Evolutionary conservation across 139 green algal genomes (phyloP).

Genomic region (Coccomyxa sp.): DNA sequence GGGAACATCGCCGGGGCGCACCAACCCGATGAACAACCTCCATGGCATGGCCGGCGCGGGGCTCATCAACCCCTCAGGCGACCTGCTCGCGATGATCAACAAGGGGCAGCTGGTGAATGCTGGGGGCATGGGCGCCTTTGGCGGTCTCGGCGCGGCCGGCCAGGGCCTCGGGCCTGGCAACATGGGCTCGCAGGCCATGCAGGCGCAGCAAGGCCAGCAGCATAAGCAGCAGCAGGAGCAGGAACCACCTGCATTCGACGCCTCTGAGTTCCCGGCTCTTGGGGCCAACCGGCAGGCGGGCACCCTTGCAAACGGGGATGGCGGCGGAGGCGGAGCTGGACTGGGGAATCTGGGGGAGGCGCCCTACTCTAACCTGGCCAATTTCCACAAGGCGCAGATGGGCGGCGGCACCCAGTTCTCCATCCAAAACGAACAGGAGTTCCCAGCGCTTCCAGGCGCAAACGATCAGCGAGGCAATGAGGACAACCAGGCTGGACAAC

Average conservation of each 20-base stretch:
- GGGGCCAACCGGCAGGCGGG: constrained; percentile 4
- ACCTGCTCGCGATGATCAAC: constrained; percentile 52
- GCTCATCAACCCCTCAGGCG: constrained; percentile 26
- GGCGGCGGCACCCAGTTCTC: constrained; percentile 34
- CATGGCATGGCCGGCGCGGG: neutral
- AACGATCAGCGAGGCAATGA: neutral
- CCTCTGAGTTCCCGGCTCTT: constrained; percentile 58
- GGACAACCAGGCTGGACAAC: neutral
- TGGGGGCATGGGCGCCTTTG: neutral
- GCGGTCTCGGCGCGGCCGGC: neutral
- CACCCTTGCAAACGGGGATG: constrained; percentile 16
- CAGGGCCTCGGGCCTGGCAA: neutral
- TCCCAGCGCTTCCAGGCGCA: constrained; percentile 61
- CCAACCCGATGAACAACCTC: constrained; percentile 4
- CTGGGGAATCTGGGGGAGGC: constrained; percentile 4
- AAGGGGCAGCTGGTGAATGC: constrained; percentile 17
- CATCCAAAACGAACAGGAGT: constrained; percentile 67
- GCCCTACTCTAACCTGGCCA: constrained; percentile 5
- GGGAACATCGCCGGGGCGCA: constrained; percentile 11
- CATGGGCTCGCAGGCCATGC: neutral
- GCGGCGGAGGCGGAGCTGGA: constrained; percentile 7
- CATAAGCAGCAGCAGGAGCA: constrained; percentile 12
- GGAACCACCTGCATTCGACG: constrained; percentile 44
- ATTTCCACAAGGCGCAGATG: neutral
- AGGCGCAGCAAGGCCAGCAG: neutral